Evolutionary conservation across 1,284 basidiomycete species (phyloP), one percentile per base, ranked within the genome.

Genomic region (Apiotrichum gracile): DNA sequence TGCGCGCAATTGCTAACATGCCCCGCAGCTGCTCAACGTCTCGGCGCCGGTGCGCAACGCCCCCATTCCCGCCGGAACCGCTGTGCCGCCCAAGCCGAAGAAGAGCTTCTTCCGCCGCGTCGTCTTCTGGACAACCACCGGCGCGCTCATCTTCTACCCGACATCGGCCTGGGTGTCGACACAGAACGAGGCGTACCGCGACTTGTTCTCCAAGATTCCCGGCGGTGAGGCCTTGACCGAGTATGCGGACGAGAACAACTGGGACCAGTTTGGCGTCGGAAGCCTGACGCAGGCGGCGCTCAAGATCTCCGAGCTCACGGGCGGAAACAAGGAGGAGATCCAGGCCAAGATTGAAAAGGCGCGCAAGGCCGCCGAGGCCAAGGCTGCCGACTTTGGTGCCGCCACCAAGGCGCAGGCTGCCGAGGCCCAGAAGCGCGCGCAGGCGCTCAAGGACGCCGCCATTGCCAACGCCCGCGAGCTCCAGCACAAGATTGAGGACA

Each of bases 191-290:
- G 53, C 67, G 7, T 77, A 78, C 60, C 71, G 78, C 50, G 78
- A 81, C 57, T 76, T 81, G 61, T 81, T 81, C 66, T 67, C 75
- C 53, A 73, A 72, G 52, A 70, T 82, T 39, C 80, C 80, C 4
- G 72, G 76, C 25, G 92, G 85, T 40, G 82, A 87, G 62, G 68
- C 79, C 22, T 80, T 94, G 68, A 79, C 93, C 35, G 85, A 91
- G 57, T 88, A 84, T 67, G 86, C 86, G 8, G 88, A 93, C 70
- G 80, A 83, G 42, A 78, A 85, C 63, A 80, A 84, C 24, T 89
- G 87, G 86, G 86, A 91, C 61, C 59, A 62, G 16, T 62, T 74
- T 51, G 74, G 69, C 16, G 48, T 61, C 22, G 82, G 80, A 4
- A 75, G 87, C 45, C 83, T 86, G 22, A 65, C 82, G 22, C 75